phyloP scores from a whole-genome alignment of 2,329 filamentous ascomycete genomes.

The Aspergillus sojae region DNA sequence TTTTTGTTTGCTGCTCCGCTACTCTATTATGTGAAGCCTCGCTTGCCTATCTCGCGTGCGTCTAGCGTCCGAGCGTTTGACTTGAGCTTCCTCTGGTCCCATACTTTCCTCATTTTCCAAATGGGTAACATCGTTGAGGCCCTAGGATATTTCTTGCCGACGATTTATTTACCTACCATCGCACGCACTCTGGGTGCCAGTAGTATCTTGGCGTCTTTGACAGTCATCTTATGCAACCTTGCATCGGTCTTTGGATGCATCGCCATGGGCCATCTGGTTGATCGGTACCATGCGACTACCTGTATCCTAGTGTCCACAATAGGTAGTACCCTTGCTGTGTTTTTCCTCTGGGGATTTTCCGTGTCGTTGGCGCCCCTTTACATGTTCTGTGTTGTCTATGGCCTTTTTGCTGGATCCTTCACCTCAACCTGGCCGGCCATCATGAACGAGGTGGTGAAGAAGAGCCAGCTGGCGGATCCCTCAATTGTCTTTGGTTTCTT shows the following conservation, averaged over 20 bases:
- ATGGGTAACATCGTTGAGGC: slow-evolving; percentile 45
- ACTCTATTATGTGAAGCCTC: slow-evolving; percentile 45
- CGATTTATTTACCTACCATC: slow-evolving; percentile 44
- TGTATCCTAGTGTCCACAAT: slow-evolving; percentile 46
- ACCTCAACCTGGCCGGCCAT: slow-evolving; percentile 50
- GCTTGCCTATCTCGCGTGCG: slow-evolving; percentile 37
- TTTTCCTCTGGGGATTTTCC: slow-evolving; percentile 53
- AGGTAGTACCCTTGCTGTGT: slow-evolving; percentile 45
- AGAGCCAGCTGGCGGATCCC: slow-evolving; percentile 42
- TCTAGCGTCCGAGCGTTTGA: slow-evolving; percentile 19
- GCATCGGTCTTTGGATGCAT: slow-evolving; percentile 36
- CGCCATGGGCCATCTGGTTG: slow-evolving; percentile 42
- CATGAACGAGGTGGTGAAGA: slow-evolving; percentile 45
- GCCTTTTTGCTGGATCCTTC: slow-evolving; percentile 50
- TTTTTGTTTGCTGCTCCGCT: slow-evolving; percentile 26
- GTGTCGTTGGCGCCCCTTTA: slow-evolving; percentile 44
- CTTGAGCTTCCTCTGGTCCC: slow-evolving; percentile 37
- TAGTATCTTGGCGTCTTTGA: slow-evolving; percentile 27
- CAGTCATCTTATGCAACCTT: slow-evolving; percentile 37
- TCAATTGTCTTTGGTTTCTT: slow-evolving; percentile 54
- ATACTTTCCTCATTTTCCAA: slow-evolving; percentile 52
- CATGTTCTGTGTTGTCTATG: slow-evolving; percentile 48
- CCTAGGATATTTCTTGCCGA: slow-evolving; percentile 42
- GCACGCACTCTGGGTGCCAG: slow-evolving; percentile 32
- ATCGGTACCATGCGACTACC: slow-evolving; percentile 43